These are phyloP conservation scores for Psilocybe sp. DNA, from an alignment of 768 basidiomycete species.

Conservation along the genomic window DNA sequence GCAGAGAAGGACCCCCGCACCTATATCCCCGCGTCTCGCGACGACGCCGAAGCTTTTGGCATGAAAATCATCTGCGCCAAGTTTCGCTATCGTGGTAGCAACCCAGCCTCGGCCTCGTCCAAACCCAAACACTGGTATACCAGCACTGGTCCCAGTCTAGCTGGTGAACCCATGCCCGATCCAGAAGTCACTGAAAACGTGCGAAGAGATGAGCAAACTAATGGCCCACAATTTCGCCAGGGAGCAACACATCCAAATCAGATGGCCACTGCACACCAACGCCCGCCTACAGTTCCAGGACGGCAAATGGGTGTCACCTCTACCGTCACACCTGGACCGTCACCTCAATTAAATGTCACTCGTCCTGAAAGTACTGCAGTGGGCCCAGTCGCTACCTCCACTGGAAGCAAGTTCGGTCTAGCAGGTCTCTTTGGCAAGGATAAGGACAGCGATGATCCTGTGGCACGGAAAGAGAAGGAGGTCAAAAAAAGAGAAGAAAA, in stretches of 20 bases:
- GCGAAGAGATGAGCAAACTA: background rate
- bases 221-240: background rate
- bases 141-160: constrained; percentile 16
- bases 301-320: no score
- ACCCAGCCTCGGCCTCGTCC: background rate
- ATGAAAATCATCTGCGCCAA: constrained; percentile 40
- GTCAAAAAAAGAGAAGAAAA: constrained; percentile 20
- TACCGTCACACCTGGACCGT: background rate
- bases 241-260: background rate
- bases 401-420: constrained; percentile 9
- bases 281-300: no score
- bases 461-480: constrained; percentile 5
- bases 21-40: constrained; percentile 22
- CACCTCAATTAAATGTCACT: background rate
- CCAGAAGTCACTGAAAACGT: background rate
- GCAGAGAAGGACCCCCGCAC: constrained; percentile 7
- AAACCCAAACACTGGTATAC: constrained; percentile 6
- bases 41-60: constrained; percentile 25
- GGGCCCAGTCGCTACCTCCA: background rate
- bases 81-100: constrained; percentile 17
- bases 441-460: constrained; percentile 5
- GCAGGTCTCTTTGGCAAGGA: constrained; percentile 10
- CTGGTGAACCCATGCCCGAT: background rate
- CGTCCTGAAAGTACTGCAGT: background rate
- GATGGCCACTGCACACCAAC: no score